A percentile compares a stretch with the other conserved stretches of the same genome.
Evolutionary conservation across 805 yeast species (phyloP).

Genomic region (Metschnikowia anglica): DNA sequence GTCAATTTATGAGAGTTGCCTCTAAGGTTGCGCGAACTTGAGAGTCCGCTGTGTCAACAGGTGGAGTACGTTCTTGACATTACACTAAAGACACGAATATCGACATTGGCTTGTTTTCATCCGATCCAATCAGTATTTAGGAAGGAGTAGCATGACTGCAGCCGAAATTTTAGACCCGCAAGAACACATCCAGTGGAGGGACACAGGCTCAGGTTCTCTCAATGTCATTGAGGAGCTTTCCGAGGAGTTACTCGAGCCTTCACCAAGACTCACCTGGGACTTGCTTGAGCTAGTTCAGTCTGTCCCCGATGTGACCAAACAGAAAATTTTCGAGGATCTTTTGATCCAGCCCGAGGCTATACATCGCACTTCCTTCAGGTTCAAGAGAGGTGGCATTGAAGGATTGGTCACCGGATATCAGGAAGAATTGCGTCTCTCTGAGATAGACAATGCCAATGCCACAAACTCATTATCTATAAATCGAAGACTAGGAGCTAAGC

Average conservation of each 20-base stretch:
- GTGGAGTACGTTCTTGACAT: too few species aligned
- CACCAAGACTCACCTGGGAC: conserved; percentile 62
- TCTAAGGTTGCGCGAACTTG: background rate
- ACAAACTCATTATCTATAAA: conserved; percentile 71
- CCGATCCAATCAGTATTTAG: too few species aligned
- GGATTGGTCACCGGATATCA: conserved; percentile 64
- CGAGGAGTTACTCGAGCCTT: conserved; percentile 58
- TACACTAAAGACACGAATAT: conserved; percentile 2
- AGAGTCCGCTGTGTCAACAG: background rate
- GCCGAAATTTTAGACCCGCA: conserved; percentile 5
- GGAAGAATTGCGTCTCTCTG: conserved; percentile 49
- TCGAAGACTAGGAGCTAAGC: conserved; percentile 62
- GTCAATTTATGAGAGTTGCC: too few species aligned
- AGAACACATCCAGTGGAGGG: conserved; percentile 6
- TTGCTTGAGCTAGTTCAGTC: conserved; percentile 68
- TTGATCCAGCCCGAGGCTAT: conserved; percentile 58
- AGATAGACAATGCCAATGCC: conserved; percentile 57
- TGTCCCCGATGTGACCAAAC: conserved; percentile 43
- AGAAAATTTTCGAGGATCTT: conserved; percentile 45
- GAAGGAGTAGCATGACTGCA: conserved; percentile 1
- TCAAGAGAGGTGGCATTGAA: conserved; percentile 70
- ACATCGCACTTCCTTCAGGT: conserved; percentile 62
- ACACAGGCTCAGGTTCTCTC: background rate
- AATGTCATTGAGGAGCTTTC: conserved; percentile 12
- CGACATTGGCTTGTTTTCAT: background rate